Base-by-base conservation (phyloP, 805 yeast genomes). In the Yueomyces sp. region DNA sequence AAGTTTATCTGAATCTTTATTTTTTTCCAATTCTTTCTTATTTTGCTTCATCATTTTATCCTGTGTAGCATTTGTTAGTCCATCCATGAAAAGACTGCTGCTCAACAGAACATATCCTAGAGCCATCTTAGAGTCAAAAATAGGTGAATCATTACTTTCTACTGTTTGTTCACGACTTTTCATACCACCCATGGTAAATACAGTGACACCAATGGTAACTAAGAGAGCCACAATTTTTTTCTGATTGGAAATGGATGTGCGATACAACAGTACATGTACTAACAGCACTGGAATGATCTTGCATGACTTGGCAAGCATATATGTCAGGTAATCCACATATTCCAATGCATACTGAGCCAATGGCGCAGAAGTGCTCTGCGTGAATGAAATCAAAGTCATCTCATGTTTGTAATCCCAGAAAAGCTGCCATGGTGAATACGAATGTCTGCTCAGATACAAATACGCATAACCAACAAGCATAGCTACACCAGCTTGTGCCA, bases 241-340 rank as follows among this genome's bases (percentile, higher is more conserved):
- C 63, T 80, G 77, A 2, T 62, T 44, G 0, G 96, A 87, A 60
- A 85, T 90, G 43, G 63, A 65, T 3, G 83, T 76, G 38, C 81
- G 70, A 63, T 87, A 90, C 9, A 85, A 53, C 12, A 77, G 51
- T 45, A 80, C 65, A 55, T 87, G 96, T 3, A 92, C 83, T 33
- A 84, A 57, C 81, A 92, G 79, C n/a, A 90, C 95, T 0, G 99
- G 99, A 27, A 92, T 76, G 60, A 92, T 70, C 55, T 92, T 92
- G 60, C 97, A 90, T 44, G 95, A 81, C 58, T 92, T 92, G 26
- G 96, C 94, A 47, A 92, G 70, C 49, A 90, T 72, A 52, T 76
- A 81, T 0, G 94, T 82, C 55, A 92, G 66, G 57, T 84, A 92
- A 56, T 85, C 95, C 32, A 92, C 90, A 59, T 90, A 85, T 41